phyloP scores from a whole-genome alignment of 2,329 filamentous ascomycete genomes.

The Clonostachys rosea region DNA sequence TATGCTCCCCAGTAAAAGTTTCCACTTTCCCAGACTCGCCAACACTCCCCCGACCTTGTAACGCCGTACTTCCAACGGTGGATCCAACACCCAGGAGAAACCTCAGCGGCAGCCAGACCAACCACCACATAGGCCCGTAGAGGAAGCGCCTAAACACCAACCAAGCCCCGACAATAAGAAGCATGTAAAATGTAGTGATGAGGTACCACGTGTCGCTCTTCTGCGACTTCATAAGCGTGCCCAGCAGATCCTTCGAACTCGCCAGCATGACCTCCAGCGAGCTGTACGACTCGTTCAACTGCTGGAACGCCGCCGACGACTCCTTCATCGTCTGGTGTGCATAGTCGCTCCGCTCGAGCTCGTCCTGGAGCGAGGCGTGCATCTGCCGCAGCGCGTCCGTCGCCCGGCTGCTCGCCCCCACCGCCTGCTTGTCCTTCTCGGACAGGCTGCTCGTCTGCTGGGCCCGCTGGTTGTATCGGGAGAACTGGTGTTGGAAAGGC shows the following conservation, averaged over 20 bases:
- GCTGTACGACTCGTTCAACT: conserved; percentile 76
- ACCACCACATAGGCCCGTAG: conserved; percentile 88
- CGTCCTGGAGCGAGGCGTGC: conserved; percentile 79
- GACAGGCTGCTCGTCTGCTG: conserved; percentile 32
- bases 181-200: conserved; percentile 80
- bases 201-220: conserved; percentile 99
- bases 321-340: conserved; percentile 84
- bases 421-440: conserved; percentile 66
- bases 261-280: conserved; percentile 73
- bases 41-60: conserved; percentile 23
- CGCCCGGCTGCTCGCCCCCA: conserved; percentile 76
- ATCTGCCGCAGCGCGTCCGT: conserved; percentile 80
- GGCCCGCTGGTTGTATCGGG: conserved; percentile 16
- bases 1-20: conserved; percentile 15
- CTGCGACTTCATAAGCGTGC: conserved; percentile 76
- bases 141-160: conserved; percentile 78
- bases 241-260: conserved; percentile 70
- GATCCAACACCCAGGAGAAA: conserved; percentile 56
- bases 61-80: conserved; percentile 48
- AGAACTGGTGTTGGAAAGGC: conserved; percentile 8
- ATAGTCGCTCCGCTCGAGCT: conserved; percentile 83
- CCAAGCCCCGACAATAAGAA: conserved; percentile 76
- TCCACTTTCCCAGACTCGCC: conserved; percentile 14
- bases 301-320: conserved; percentile 75
- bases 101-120: conserved; percentile 78